Evolutionary conservation across 2,329 filamentous ascomycete species (phyloP).

Genomic region (Colletotrichum lini): DNA sequence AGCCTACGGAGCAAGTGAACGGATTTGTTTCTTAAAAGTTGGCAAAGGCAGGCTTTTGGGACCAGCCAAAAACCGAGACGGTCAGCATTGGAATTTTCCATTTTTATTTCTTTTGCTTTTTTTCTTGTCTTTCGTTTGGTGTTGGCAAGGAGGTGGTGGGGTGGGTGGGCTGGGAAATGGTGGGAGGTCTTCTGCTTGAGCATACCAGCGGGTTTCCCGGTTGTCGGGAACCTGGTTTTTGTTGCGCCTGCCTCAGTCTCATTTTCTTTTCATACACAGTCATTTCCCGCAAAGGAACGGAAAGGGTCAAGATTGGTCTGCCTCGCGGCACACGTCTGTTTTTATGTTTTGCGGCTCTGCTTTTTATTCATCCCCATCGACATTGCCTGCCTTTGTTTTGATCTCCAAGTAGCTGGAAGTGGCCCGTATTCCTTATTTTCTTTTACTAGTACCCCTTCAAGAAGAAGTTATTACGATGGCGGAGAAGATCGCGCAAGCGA

Average conservation of each 20-base stretch:
- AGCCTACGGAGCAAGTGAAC: conserved; percentile 23
- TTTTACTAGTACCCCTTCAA: conserved; percentile 25
- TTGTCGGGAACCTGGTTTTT: conserved; percentile 15
- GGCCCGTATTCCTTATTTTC: not conserved
- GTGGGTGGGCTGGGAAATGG: conserved; percentile 4
- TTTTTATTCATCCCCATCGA: conserved; percentile 1
- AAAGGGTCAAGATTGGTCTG: conserved; percentile 52
- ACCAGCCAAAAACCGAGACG: conserved; percentile 13
- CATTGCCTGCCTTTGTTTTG: conserved; percentile 11
- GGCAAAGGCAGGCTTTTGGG: not conserved
- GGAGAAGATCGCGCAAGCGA: conserved; percentile 36
- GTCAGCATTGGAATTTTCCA: conserved; percentile 18
- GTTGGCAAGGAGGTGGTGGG: not conserved
- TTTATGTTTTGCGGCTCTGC: conserved; percentile 42
- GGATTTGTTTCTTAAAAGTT: conserved; percentile 12
- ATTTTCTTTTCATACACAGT: conserved; percentile 39
- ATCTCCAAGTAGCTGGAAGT: conserved; percentile 9
- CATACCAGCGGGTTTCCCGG: conserved; percentile 21
- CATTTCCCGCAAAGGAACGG: conserved; percentile 39
- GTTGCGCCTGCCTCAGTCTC: conserved; percentile 22
- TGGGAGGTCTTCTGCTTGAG: conserved; percentile 36
- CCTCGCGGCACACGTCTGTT: conserved; percentile 53
- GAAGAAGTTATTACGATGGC: conserved; percentile 28
- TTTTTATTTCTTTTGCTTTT: conserved; percentile 7
- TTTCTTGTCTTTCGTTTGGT: conserved; percentile 19